These are phyloP conservation scores for Colletotrichum sp. DNA, from an alignment of 2,329 filamentous ascomycete species.

Conservation along the genomic window DNA sequence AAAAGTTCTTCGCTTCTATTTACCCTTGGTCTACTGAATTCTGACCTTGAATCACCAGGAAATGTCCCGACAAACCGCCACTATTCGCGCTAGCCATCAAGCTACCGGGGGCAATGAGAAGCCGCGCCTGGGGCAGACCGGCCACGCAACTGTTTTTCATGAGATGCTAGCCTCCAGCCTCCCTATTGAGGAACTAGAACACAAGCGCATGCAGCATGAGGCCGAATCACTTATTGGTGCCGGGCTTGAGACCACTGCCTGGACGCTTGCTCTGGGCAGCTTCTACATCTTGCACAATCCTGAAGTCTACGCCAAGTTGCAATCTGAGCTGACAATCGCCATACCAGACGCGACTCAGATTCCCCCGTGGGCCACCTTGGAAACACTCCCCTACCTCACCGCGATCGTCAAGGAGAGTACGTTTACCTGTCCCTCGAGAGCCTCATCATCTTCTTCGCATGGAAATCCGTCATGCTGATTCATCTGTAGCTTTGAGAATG, in stretches of 20 bases:
- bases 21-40: background rate
- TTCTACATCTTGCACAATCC: background rate
- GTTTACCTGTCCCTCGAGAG: fast-evolving
- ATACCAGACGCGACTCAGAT: background rate
- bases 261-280: background rate
- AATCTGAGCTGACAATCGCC: background rate
- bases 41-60: background rate
- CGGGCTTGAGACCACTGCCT: background rate
- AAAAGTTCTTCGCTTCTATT: no score
- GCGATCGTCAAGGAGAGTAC: background rate
- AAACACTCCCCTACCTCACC: background rate
- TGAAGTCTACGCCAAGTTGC: background rate
- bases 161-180: background rate
- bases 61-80: background rate
- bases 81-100: background rate
- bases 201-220: background rate
- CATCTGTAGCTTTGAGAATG: background rate
- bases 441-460: no score
- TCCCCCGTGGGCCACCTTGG: background rate
- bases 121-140: background rate
- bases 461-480: background rate
- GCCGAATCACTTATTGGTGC: background rate
- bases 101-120: background rate
- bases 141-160: background rate
- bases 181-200: background rate